Conservation (phyloP, 495 filamentous ascomycete genomes). For the Astrothelium subdiscretum region DNA sequence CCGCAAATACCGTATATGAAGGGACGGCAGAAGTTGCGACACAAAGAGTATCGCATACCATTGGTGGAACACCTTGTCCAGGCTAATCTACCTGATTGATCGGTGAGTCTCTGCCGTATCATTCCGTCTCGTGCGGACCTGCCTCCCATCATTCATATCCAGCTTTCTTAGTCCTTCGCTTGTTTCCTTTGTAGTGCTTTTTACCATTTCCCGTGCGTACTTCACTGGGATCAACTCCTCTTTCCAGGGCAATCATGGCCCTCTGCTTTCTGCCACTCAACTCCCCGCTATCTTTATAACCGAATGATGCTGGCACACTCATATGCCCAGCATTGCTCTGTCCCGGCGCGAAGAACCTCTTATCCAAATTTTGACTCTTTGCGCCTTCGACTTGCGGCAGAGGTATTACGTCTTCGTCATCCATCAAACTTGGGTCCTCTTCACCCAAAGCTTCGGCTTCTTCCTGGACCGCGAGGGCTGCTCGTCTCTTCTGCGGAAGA, state of each 20-base stretch:
- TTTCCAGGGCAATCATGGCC: constrained; percentile 74
- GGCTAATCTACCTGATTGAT: too few species aligned
- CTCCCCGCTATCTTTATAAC: constrained; percentile 60
- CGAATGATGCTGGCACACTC: constrained; percentile 58
- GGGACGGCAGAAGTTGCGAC: too few species aligned
- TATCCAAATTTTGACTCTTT: constrained; percentile 70
- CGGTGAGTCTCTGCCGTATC: too few species aligned
- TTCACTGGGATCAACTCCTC: constrained; percentile 72
- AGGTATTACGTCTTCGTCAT: constrained; percentile 25
- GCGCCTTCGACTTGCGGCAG: constrained; percentile 38
- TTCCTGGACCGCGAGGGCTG: constrained; percentile 34
- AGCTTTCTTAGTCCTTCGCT: constrained; percentile 37
- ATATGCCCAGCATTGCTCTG: constrained; percentile 53
- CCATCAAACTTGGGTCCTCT: constrained; percentile 29
- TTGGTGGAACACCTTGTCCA: too few species aligned
- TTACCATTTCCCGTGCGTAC: constrained; percentile 58
- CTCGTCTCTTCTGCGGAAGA: constrained; percentile 60
- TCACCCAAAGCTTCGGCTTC: constrained; percentile 19
- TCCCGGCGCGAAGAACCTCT: constrained; percentile 66
- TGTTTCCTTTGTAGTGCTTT: constrained; percentile 88
- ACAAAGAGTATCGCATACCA: too few species aligned
- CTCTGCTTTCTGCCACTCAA: constrained; percentile 75
- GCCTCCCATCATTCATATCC: neutral
- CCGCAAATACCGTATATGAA: too few species aligned
- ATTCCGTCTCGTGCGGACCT: too few species aligned